Evolutionary conservation across 2,329 filamentous ascomycete species (phyloP).

Genomic region (Coleophoma eucalyptorum): DNA sequence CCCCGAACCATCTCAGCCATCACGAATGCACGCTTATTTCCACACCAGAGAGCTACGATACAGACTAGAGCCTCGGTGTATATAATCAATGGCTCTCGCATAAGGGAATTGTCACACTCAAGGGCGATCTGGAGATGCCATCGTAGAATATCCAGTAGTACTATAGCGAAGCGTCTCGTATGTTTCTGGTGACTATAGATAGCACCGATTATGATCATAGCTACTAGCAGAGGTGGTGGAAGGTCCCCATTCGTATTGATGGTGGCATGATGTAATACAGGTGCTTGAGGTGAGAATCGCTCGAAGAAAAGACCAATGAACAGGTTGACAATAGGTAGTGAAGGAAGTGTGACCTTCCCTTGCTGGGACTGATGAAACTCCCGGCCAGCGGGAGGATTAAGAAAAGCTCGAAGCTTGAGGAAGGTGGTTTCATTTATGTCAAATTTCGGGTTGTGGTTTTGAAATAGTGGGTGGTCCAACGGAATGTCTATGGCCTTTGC

Average conservation of each 20-base stretch:
- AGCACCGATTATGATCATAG: slow-evolving; percentile 19
- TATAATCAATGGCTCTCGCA: slow-evolving; percentile 19
- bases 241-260: slow-evolving; percentile 17
- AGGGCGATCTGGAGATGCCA: slow-evolving; percentile 17
- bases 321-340: slow-evolving; percentile 16
- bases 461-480: slow-evolving; percentile 11
- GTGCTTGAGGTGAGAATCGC: slow-evolving; percentile 20
- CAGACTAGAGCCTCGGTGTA: slow-evolving; percentile 19
- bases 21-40: slow-evolving; percentile 20
- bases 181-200: slow-evolving; percentile 18
- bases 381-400: slow-evolving; percentile 7
- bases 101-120: slow-evolving; percentile 16
- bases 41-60: slow-evolving; percentile 19
- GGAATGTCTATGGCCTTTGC: slow-evolving; percentile 13
- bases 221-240: slow-evolving; percentile 16
- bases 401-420: slow-evolving; percentile 9
- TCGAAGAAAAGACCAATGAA: slow-evolving; percentile 21
- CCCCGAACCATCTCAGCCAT: slow-evolving; percentile 18
- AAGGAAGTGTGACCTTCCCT: slow-evolving; percentile 13
- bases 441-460: slow-evolving; percentile 13
- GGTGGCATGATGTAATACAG: slow-evolving; percentile 19
- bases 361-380: slow-evolving; percentile 9
- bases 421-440: slow-evolving; percentile 18
- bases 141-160: slow-evolving; percentile 17
- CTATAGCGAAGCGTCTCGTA: slow-evolving; percentile 17